phyloP scores from a whole-genome alignment of 192 early-diverging fungal genomes.

The Backusella parvicylindrica region DNA sequence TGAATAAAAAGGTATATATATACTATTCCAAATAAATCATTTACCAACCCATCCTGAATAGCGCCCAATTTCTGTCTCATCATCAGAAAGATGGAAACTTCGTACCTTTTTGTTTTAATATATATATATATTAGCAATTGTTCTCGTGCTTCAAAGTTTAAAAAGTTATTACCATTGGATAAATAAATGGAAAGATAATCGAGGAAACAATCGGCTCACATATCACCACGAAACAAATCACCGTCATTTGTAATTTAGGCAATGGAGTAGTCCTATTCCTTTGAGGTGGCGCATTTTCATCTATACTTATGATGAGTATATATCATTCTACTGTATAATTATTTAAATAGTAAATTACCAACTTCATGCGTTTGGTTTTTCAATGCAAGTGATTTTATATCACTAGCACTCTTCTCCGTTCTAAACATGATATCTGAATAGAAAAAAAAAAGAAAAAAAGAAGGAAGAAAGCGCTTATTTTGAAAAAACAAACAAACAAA shows the following conservation, averaged over 20 bases:
- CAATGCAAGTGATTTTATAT: too few relatives aligned
- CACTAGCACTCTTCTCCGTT: too few relatives aligned
- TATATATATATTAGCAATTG: background rate
- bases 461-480: background rate
- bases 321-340: too few relatives aligned
- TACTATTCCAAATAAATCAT: too few relatives aligned
- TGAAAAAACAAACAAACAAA: background rate
- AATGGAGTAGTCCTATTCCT: constrained; percentile 34
- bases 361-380: too few relatives aligned
- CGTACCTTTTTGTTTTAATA: constrained; percentile 34
- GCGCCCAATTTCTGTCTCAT: constrained; percentile 75
- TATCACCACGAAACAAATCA: constrained; percentile 47
- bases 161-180: constrained; percentile 73
- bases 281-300: background rate
- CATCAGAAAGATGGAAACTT: constrained; percentile 65
- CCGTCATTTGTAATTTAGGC: constrained; percentile 39
- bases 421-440: too few relatives aligned
- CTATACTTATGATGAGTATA: too few relatives aligned
- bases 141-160: too few relatives aligned
- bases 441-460: background rate
- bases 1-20: too few relatives aligned
- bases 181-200: constrained; percentile 79
- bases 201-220: constrained; percentile 68
- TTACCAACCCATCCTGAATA: constrained; percentile 72
- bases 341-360: too few relatives aligned